These are phyloP conservation scores for Coccomyxa sp. DNA, from an alignment of 139 green algal species.

Conservation along the genomic window DNA sequence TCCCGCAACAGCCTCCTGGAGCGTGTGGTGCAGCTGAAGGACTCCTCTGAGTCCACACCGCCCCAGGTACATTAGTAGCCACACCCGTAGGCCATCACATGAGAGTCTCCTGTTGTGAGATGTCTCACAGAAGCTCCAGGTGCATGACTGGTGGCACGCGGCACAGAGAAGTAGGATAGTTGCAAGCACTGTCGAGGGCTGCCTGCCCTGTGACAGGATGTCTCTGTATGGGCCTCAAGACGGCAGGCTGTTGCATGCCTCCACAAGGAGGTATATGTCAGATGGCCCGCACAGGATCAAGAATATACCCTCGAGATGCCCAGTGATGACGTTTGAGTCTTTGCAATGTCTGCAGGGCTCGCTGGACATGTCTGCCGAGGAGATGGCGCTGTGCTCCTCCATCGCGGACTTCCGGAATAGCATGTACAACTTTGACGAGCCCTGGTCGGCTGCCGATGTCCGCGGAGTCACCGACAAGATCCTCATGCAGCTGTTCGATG, in stretches of 20 bases:
- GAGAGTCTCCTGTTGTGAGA: too few relatives aligned
- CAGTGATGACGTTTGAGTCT: neutral
- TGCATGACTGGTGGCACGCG: too few relatives aligned
- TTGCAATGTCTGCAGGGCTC: neutral
- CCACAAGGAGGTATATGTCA: too few relatives aligned
- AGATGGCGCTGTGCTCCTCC: neutral
- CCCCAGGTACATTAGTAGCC: too few relatives aligned
- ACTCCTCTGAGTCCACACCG: too few relatives aligned
- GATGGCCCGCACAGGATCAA: neutral
- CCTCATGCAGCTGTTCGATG: neutral
- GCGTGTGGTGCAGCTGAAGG: slow-evolving; percentile 1
- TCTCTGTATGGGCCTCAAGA: too few relatives aligned
- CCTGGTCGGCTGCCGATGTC: neutral
- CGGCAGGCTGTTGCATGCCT: too few relatives aligned
- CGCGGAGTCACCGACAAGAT: neutral
- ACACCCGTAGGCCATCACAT: too few relatives aligned
- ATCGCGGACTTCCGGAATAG: neutral
- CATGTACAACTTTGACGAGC: neutral
- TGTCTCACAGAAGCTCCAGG: too few relatives aligned
- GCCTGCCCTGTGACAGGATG: too few relatives aligned
- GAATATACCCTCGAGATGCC: neutral
- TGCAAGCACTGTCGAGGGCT: too few relatives aligned
- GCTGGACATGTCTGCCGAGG: neutral
- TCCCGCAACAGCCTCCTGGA: slow-evolving; percentile 10
- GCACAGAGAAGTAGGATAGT: too few relatives aligned